Base-by-base conservation (phyloP, 805 yeast genomes). In the Saturnispora serradocipensis region DNA sequence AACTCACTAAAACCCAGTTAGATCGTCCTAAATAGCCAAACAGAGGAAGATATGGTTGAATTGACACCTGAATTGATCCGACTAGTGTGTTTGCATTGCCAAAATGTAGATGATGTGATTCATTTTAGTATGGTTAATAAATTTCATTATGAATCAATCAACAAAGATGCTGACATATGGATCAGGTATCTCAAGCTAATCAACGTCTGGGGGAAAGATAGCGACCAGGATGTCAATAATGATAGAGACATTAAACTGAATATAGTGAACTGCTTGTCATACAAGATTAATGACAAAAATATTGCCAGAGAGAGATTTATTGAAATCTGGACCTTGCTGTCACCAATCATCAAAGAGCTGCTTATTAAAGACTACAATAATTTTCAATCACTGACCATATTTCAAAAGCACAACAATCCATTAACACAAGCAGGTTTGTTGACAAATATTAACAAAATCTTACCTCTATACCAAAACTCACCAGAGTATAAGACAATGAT, bases 351-450 rank as follows among this genome's bases (percentile, higher is more conserved):
- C 8, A 56, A 56, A 28, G 67, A 66, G 48, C 43, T 69, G 48
- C 54, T 68, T 18, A 54, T 68, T n/a, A 61, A 61, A 32, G 65
- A 67, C 51, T 66, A 67, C 49, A 53, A 64, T 8, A 66, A 67
- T 53, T 66, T 67, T 45, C 68, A 63, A 52, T 64, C 59, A 34
- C 55, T 65, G 15, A 52, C 59, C 2, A 59, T 63, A 16, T 62
- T 69, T 46, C 65, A 63, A 43, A 56, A 59, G 46, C 67, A 50
- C 51, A 61, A 61, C 48, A 61, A 59, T 10, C 71, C 72, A 1
- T 49, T 53, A 15, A 57, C 59, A 22, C 72, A 69, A 53, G 60
- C 70, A 3, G 50, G 53, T 32, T 49, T 69, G 22, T 68, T 69
- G 53, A 52, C 61, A 27, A 67, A 67, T 48, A 50, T 68, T 9